Conservation (phyloP, 495 filamentous ascomycete species). For the Aspergillus incahuasiensis region DNA sequence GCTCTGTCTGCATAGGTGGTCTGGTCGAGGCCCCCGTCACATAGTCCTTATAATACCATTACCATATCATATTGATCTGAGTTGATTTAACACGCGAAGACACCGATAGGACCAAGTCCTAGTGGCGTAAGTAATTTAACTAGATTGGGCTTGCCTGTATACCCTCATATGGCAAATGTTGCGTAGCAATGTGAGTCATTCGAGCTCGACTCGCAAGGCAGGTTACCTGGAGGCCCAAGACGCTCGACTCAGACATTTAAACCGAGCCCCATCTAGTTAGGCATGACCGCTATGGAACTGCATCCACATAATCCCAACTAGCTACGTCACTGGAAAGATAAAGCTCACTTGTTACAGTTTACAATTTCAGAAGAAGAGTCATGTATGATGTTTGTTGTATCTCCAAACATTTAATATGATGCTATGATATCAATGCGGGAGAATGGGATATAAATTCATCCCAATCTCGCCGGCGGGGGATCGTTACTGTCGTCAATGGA, state of each 20-base stretch:
- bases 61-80: slow-evolving; percentile 1
- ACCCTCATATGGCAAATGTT: not conserved
- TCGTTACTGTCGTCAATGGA: slow-evolving; percentile 4
- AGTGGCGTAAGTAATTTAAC: too few relatives aligned
- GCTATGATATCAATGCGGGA: not conserved
- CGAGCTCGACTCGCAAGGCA: not conserved
- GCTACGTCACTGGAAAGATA: not conserved
- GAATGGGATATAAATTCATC: not conserved
- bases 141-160: too few relatives aligned
- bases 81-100: not conserved
- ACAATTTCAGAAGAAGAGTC: not conserved
- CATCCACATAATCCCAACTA: not conserved
- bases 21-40: not conserved
- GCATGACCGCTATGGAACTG: not conserved
- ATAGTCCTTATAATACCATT: slow-evolving; percentile 7
- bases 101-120: not conserved
- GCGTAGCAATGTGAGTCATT: not conserved
- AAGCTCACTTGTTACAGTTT: not conserved
- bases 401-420: not conserved
- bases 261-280: not conserved
- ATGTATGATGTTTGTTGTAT: not conserved
- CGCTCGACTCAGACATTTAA: not conserved
- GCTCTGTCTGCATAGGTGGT: slow-evolving; percentile 5
- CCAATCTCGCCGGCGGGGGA: not conserved
- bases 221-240: not conserved